These are phyloP conservation scores for Paecilomyces sp. DNA, from an alignment of 2,329 filamentous ascomycete genomes.

Conservation along the genomic window DNA sequence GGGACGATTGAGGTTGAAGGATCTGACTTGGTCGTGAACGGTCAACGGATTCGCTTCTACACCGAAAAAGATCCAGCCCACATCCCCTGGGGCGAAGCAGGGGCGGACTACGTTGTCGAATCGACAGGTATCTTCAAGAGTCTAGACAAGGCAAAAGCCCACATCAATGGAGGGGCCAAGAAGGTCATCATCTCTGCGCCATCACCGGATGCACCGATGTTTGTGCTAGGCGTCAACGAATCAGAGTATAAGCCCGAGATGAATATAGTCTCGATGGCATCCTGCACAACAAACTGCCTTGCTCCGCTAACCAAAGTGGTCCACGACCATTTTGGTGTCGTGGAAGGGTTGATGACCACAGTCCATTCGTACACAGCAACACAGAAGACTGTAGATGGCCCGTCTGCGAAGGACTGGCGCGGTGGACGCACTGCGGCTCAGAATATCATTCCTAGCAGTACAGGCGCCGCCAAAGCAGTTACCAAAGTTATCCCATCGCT, in stretches of 20 bases:
- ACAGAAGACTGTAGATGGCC: conserved; percentile 89
- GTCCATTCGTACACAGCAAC: conserved; percentile 93
- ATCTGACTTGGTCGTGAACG: conserved; percentile 70
- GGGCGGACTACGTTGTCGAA: conserved; percentile 92
- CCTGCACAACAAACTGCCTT: conserved; percentile 93
- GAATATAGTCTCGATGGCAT: conserved; percentile 85
- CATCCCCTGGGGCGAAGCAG: conserved; percentile 86
- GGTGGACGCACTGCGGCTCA: conserved; percentile 78
- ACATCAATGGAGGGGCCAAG: conserved; percentile 96
- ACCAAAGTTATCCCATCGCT: conserved; percentile 89
- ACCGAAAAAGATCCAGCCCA: conserved; percentile 77
- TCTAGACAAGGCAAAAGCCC: conserved; percentile 86
- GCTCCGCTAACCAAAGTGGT: conserved; percentile 89
- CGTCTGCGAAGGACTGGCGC: conserved; percentile 83
- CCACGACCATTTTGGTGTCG: conserved; percentile 82
- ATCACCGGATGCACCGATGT: conserved; percentile 47
- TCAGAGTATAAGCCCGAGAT: conserved; percentile 75
- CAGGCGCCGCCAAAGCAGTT: conserved; percentile 91
- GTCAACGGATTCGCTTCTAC: conserved; percentile 94
- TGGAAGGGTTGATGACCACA: conserved; percentile 92
- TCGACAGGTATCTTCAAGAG: conserved; percentile 99
- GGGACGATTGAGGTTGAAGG: conserved; percentile 66
- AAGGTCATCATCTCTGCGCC: conserved; percentile 70
- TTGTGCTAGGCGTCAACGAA: conserved; percentile 91
- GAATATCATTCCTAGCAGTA: conserved; percentile 94